phyloP scores from a whole-genome alignment of 805 yeast genomes.

The Sugiyamaella smithiae region DNA sequence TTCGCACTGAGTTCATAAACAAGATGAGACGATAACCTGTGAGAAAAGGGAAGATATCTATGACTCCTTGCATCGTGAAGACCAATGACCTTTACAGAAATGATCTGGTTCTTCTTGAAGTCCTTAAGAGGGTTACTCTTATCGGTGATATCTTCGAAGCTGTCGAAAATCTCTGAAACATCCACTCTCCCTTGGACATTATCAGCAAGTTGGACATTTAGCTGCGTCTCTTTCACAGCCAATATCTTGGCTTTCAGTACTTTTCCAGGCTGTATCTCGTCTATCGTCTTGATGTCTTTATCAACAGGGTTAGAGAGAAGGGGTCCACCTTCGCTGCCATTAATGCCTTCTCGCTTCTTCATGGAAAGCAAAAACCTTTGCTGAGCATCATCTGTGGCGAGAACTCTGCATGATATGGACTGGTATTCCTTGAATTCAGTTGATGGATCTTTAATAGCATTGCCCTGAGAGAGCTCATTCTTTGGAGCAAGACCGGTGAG shows the following conservation, averaged over 20 bases:
- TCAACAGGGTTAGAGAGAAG: slow-evolving; percentile 53
- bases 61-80: slow-evolving; percentile 69
- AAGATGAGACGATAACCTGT: slow-evolving; percentile 51
- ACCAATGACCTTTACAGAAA: slow-evolving; percentile 71
- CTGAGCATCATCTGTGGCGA: slow-evolving; percentile 64
- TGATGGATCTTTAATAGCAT: slow-evolving; percentile 47
- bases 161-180: slow-evolving; percentile 62
- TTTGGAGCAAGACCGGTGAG: slow-evolving; percentile 83
- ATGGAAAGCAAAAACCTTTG: slow-evolving; percentile 69
- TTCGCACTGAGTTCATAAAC: slow-evolving; percentile 65
- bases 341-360: slow-evolving; percentile 32
- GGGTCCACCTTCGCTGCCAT: background rate
- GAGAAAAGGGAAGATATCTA: slow-evolving; percentile 63
- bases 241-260: slow-evolving; percentile 58
- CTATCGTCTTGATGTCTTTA: slow-evolving; percentile 58
- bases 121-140: slow-evolving; percentile 51
- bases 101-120: slow-evolving; percentile 55
- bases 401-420: slow-evolving; percentile 65
- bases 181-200: slow-evolving; percentile 79
- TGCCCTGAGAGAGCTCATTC: slow-evolving; percentile 50
- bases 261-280: slow-evolving; percentile 55
- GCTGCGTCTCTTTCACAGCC: slow-evolving; percentile 65
- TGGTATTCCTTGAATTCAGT: slow-evolving; percentile 60
- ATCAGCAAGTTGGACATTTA: slow-evolving; percentile 73
- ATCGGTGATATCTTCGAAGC: slow-evolving; percentile 53